phyloP scores from a whole-genome alignment of 106 monocot species.

The Platanthera guangdongensis region DNA sequence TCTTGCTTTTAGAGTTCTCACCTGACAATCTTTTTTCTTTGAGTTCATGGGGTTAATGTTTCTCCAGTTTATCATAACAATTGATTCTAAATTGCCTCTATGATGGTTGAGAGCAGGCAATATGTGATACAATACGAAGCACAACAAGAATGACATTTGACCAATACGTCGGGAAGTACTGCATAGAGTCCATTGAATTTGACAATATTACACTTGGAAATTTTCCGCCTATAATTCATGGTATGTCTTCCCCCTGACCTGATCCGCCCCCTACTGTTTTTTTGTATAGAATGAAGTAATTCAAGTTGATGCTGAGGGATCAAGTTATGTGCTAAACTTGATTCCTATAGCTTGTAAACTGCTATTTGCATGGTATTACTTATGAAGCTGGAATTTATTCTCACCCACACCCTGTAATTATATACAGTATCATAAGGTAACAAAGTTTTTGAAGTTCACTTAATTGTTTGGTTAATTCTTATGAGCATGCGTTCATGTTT shows the following conservation, averaged over 20 bases:
- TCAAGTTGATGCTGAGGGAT: background rate
- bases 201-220: conserved; percentile 60
- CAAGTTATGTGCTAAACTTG: background rate
- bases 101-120: conserved; percentile 37
- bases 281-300: background rate
- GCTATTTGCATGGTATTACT: background rate
- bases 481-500: background rate
- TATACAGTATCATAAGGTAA: background rate
- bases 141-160: conserved; percentile 64
- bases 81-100: background rate
- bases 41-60: background rate
- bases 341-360: background rate
- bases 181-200: conserved; percentile 66
- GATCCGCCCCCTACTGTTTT: background rate
- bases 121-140: conserved; percentile 53
- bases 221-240: conserved; percentile 75
- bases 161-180: conserved; percentile 66
- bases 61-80: background rate
- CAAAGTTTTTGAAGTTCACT: background rate
- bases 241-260: conserved; percentile 18
- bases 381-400: background rate
- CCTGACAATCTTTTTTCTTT: background rate
- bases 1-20: background rate
- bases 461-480: background rate
- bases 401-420: background rate